Evolutionary conservation across 352 stramenopile species (phyloP), one percentile per base, ranked within the genome.

Genomic region (Achlya hypogyna): DNA sequence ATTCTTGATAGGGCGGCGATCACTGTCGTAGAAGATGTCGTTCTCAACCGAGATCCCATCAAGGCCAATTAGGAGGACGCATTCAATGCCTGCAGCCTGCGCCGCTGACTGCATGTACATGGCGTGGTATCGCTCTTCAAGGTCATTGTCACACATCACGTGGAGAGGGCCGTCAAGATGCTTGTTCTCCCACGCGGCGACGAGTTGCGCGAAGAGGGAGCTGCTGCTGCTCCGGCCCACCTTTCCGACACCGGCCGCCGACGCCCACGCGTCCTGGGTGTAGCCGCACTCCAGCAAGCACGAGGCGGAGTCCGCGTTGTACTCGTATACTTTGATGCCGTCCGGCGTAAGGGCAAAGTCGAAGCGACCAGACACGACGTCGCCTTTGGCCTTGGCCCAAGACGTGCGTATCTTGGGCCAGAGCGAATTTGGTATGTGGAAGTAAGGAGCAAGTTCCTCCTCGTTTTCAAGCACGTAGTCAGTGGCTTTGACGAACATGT

Each of bases 291-390:
- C 60, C 8, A 67, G 43, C 10, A 67, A n/a, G 32, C 60, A 67
- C 22, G 60, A 67, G 8, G 60, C 60, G 8, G 60, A 67, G 34
- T 67, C 60, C 1, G 60, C 60, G 23, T 67, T 67, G 51, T 67
- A 67, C 32, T 67, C 60, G 31, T 67, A 67, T 23, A 67, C 60
- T n/a, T 67, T 67, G 51, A 67, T 58, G 47, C 60, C 60, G 22
- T 58, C 31, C 20, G 35, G 14, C 2, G 60, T 67, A 8, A 67
- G 28, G 28, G 60, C 60, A 58, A 67, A 67, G 22, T 67, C 60
- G 28, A 67, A 67, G 10, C 60, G 60, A 34, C 42, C 60, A n/a
- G 60, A 67, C 20, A 67, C 42, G 12, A 67, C 29, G 34, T 67
- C 60, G 29, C 40, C 20, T 40, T 67, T 67, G 60, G 29, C 18